These are phyloP conservation scores for Gloeostereum incarnatum DNA, from an alignment of 768 basidiomycete genomes.

Conservation along the genomic window DNA sequence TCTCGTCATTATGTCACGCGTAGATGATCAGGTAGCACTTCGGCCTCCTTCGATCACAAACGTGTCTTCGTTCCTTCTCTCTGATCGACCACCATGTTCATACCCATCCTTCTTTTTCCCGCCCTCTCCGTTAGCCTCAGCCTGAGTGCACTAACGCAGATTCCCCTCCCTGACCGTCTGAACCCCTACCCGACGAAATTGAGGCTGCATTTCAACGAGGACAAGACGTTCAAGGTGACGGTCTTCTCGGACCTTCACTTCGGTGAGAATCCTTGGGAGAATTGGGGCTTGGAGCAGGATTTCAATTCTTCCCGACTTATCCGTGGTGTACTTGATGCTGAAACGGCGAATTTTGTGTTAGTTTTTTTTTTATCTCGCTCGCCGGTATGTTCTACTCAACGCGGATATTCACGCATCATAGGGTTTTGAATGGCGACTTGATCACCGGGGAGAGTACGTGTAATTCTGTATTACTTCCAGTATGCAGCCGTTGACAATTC, in stretches of 20 bases:
- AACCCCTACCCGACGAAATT: conserved; percentile 37
- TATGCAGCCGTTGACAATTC: no score
- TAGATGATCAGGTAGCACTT: no score
- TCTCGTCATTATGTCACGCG: no score
- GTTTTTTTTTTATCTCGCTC: conserved; percentile 11
- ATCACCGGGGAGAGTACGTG: conserved; percentile 66
- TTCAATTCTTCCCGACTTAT: conserved; percentile 51
- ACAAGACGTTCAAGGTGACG: conserved; percentile 64
- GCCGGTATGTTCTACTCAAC: not conserved
- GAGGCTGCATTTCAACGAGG: conserved; percentile 42
- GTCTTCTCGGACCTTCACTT: conserved; percentile 72
- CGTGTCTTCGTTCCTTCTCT: no score
- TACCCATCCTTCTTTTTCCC: no score
- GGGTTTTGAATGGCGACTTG: conserved; percentile 65
- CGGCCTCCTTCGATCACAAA: no score
- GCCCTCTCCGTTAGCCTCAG: no score
- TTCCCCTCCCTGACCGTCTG: not conserved
- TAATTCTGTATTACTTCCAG: no score
- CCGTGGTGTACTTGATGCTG: conserved; percentile 41
- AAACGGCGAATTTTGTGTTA: conserved; percentile 65
- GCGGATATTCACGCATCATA: conserved; percentile 14
- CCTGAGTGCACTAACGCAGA: not conserved
- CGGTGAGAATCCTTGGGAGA: conserved; percentile 67
- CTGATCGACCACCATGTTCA: no score
- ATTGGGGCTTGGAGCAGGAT: conserved; percentile 62